A percentile compares a stretch with the other conserved stretches of the same genome.
Conservation (phyloP, 2,329 filamentous ascomycete genomes). For the Xylaria sp. region DNA sequence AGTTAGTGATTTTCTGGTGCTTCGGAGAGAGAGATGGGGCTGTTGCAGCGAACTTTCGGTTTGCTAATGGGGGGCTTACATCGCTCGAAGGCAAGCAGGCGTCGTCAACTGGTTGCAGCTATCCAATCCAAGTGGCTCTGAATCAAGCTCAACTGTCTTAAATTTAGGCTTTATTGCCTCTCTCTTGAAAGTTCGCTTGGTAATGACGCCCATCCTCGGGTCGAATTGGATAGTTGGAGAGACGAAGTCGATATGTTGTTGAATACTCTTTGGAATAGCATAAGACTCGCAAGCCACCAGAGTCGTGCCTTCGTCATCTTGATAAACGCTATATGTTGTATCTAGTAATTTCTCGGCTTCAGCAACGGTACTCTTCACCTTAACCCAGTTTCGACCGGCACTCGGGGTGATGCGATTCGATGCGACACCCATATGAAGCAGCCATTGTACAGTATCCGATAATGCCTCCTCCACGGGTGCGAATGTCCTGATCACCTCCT, state of each 20-base stretch:
- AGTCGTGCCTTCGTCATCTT: slow-evolving; percentile 5
- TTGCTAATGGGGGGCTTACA: slow-evolving; percentile 1
- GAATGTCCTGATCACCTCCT: slow-evolving; percentile 24
- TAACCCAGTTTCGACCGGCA: slow-evolving; percentile 25
- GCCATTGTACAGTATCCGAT: slow-evolving; percentile 12
- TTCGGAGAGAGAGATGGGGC: not conserved
- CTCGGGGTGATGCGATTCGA: slow-evolving; percentile 6
- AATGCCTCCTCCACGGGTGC: slow-evolving; percentile 20
- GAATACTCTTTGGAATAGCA: slow-evolving; percentile 10
- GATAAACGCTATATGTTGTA: slow-evolving; percentile 16
- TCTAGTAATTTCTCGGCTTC: slow-evolving; percentile 28
- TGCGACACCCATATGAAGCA: slow-evolving; percentile 18
- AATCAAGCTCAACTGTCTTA: not conserved
- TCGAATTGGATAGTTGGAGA: slow-evolving; percentile 31
- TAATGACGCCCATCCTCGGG: not conserved
- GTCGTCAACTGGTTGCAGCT: slow-evolving; percentile 19
- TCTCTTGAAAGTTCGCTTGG: not conserved
- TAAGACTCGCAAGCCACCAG: slow-evolving; percentile 26
- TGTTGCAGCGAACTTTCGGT: not conserved
- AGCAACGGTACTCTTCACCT: slow-evolving; percentile 23
- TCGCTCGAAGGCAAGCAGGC: slow-evolving; percentile 28
- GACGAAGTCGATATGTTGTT: slow-evolving; percentile 27
- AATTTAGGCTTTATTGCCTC: slow-evolving; percentile 8
- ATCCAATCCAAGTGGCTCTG: not conserved
- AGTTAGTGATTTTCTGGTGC: not conserved